Base-by-base conservation (phyloP, 345 rosid species). In the Microthlaspi erraticum region DNA sequence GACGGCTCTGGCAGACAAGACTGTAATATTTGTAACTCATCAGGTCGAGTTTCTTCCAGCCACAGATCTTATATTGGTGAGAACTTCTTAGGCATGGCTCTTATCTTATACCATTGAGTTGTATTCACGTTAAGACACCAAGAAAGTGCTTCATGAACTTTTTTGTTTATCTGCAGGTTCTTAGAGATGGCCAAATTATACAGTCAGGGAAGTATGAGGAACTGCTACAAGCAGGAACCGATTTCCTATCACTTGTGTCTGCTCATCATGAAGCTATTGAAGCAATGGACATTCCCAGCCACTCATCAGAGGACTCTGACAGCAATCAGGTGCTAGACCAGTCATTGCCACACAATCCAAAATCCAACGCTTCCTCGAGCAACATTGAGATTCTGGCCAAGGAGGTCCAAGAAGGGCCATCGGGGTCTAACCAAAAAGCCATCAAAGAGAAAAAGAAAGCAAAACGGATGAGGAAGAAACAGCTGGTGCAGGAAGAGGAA, bases 21-120 rank as follows among this genome's bases (percentile, higher is more conserved):
- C 34, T 12, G 56, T 26, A 9, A 26, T 51, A 23, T 26, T 51
- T 26, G 56, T 51, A 6, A 51, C 34, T 23, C 56, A 51, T 51
- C 56, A 51, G 11, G 56, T 51, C 34, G 56, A 51, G 56, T 51
- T 51, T 51, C 56, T 51, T 51, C 56, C 56, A 11, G 11, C 56
- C 9, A 51, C 56, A 8, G 34, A 51, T 51, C 56, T 51, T 23
- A 51, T 51, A 23, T 51, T 51, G 56, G 56, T 51, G 34, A 51
- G 56, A 9, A 26, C 9, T 26, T 51, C 16, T 50, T 50, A 7
- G 38, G 10, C 37, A 8, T 8, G 26, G 29, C 52, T 11, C 26
- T 46, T 8, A 17, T 18, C 1, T 49, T 49, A 49, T 49, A 49
- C 53, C 31, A 49, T 7, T 7, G 52, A 19, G 29, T 2, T 18